Evolutionary conservation across 2,329 filamentous ascomycete species (phyloP), one percentile per base, ranked within the genome.

Genomic region (Talaromyces sp.): DNA sequence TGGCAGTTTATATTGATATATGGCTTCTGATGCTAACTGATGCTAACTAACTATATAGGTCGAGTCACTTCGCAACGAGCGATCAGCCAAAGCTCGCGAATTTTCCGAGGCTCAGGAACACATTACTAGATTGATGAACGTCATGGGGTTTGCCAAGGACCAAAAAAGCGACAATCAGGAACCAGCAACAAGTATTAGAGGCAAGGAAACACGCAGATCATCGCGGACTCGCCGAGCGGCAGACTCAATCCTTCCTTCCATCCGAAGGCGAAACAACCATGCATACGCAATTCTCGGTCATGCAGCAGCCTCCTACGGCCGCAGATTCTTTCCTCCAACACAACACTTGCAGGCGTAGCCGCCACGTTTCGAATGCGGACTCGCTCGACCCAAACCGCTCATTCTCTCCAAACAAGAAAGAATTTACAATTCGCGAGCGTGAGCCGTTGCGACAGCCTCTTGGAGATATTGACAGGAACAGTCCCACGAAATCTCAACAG

Each of bases 31-130:
- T n/a, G n/a, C n/a, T n/a, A n/a, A n/a, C 43, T 31, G 21, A 51
- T 41, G 19, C 57, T 8, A 14, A 41, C 52, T 14, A 7, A 38
- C 17, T 8, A 38, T 49, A 43, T 21, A 76, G 73, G 62, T 75
- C 13, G 72, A 74, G 64, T 68, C 68, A 27, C 64, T 75, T 41
- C 71, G 69, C 14, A 69, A 73, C 41, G 72, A 75, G 55, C 68
- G 73, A 43, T 68, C 72, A 21, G 65, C 70, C 10, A 76, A 76
- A 62, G 72, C 73, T 21, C 70, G 71, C 10, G 73, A 77, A 58
- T 75, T 76, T 38, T 73, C 71, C 1, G 73, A 75, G 59, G 74
- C 73, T 1, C 74, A 75, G 56, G 71, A 76, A 58, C 71, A 76
- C 52, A 76, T 75, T 24, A 66, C 70, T 14, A 69, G 71, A 13